Conservation (phyloP, 352 stramenopile genomes). For the Pythium volutum region DNA sequence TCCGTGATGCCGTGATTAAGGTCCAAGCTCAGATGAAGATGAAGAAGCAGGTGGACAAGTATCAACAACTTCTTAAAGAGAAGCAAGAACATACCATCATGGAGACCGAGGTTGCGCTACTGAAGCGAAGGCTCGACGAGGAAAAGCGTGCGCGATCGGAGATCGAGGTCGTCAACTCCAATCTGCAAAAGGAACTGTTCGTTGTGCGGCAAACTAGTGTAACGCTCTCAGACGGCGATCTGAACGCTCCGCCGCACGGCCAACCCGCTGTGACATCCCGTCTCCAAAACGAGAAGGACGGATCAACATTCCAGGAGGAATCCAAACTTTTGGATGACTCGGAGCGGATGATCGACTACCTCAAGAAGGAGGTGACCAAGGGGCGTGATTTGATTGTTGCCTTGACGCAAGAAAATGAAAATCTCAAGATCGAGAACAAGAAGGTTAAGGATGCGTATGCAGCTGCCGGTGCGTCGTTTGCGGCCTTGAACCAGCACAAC, state of each 20-base stretch:
- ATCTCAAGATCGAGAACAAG: constrained; percentile 85
- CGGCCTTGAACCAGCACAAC: constrained; percentile 91
- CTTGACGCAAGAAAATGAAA: constrained; percentile 73
- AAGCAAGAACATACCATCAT: constrained; percentile 70
- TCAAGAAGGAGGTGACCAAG: constrained; percentile 79
- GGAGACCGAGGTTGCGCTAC: constrained; percentile 67
- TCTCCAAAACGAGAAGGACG: constrained; percentile 36
- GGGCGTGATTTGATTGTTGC: constrained; percentile 61
- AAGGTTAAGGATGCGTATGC: constrained; percentile 93
- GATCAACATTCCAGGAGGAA: constrained; percentile 35
- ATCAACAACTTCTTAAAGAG: constrained; percentile 50
- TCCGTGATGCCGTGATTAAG: constrained; percentile 67
- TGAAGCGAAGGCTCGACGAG: constrained; percentile 76
- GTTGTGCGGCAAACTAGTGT: constrained; percentile 53
- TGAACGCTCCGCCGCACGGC: constrained; percentile 24
- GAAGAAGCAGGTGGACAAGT: constrained; percentile 76
- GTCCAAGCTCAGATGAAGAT: constrained; percentile 72
- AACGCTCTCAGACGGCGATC: constrained; percentile 46
- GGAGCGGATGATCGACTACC: constrained; percentile 81
- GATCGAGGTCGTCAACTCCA: constrained; percentile 73
- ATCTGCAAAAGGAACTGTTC: constrained; percentile 64
- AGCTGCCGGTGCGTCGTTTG: constrained; percentile 89
- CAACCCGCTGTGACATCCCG: constrained; percentile 18
- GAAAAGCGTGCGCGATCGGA: constrained; percentile 69
- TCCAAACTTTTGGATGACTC: constrained; percentile 77